Evolutionary conservation across 305 asterid species (phyloP).

Genomic region (Fraxinus greggii): DNA sequence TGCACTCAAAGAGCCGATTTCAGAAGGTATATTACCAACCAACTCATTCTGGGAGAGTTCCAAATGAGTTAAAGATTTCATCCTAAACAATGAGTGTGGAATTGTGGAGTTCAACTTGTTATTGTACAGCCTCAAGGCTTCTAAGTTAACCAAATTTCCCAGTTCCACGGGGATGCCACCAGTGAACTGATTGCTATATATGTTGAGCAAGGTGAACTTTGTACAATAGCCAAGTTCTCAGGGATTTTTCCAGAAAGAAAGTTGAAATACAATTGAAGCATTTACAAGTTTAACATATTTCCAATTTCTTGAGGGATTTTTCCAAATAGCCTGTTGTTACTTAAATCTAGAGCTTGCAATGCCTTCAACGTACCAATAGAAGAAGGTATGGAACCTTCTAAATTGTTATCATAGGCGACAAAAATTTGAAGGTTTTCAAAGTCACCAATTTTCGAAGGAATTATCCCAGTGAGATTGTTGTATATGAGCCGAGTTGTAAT

Average conservation of each 20-base stretch:
- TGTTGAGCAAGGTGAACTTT: slow-evolving; percentile 41
- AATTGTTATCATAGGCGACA: slow-evolving; percentile 47
- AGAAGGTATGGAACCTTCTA: slow-evolving; percentile 60
- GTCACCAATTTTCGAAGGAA: slow-evolving; percentile 57
- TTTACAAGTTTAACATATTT: slow-evolving; percentile 42
- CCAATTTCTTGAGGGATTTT: slow-evolving; percentile 67
- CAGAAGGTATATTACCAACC: slow-evolving; percentile 47
- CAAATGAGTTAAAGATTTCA: slow-evolving; percentile 46
- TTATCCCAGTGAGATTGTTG: slow-evolving; percentile 61
- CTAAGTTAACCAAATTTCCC: slow-evolving; percentile 48
- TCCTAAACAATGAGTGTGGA: slow-evolving; percentile 52
- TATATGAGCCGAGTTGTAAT: slow-evolving; percentile 39
- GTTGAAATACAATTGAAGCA: slow-evolving; percentile 54
- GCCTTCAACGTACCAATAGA: slow-evolving; percentile 54
- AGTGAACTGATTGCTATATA: slow-evolving; percentile 46
- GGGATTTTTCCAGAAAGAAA: slow-evolving; percentile 68
- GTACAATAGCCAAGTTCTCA: slow-evolving; percentile 47
- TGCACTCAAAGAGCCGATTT: slow-evolving; percentile 48
- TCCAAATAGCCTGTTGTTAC: slow-evolving; percentile 59
- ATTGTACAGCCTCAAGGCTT: slow-evolving; percentile 42
- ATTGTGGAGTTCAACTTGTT: slow-evolving; percentile 65
- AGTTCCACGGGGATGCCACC: slow-evolving; percentile 66
- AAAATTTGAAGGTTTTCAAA: slow-evolving; percentile 51
- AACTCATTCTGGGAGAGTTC: slow-evolving; percentile 63
- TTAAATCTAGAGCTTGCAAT: slow-evolving; percentile 55